Percentiles rank a stretch among this genome's conserved stretches.
These are phyloP conservation scores for Syncephalis plumigaleata DNA, from an alignment of 371 early-diverging fungal genomes.

Conservation along the genomic window DNA sequence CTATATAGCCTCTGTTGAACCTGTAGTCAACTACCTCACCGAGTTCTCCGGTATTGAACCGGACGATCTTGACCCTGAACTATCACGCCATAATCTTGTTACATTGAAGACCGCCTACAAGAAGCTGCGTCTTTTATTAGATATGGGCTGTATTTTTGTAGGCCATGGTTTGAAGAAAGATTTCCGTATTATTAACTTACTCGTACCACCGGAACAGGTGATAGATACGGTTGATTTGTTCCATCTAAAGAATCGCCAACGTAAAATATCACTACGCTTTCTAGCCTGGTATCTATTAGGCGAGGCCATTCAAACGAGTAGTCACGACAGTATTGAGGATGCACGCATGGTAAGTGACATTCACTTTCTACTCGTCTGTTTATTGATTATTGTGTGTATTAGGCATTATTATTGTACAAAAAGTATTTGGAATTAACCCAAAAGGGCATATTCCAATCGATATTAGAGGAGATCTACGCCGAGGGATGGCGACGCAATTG, in stretches of 20 bases:
- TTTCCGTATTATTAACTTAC: slow-evolving; percentile 81
- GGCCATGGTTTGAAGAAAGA: slow-evolving; percentile 91
- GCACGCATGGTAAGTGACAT: slow-evolving; percentile 45
- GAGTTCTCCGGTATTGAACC: slow-evolving; percentile 83
- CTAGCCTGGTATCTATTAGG: slow-evolving; percentile 82
- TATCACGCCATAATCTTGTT: slow-evolving; percentile 59
- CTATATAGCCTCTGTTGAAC: slow-evolving; percentile 68
- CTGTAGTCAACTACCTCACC: slow-evolving; percentile 78
- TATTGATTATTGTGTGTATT: not conserved
- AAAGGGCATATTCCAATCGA: slow-evolving; percentile 44
- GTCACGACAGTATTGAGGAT: slow-evolving; percentile 90
- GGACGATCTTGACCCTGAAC: slow-evolving; percentile 58
- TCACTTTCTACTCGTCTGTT: not conserved
- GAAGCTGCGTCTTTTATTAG: slow-evolving; percentile 70
- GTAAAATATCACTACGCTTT: slow-evolving; percentile 76
- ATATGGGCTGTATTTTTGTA: slow-evolving; percentile 76
- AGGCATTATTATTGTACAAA: slow-evolving; percentile 68
- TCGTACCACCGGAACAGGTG: slow-evolving; percentile 69
- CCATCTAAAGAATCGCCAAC: slow-evolving; percentile 56
- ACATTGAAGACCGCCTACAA: slow-evolving; percentile 78
- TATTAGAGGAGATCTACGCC: slow-evolving; percentile 66
- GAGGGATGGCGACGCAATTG: slow-evolving; percentile 52
- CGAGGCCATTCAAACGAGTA: slow-evolving; percentile 65
- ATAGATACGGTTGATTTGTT: slow-evolving; percentile 86
- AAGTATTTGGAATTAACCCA: slow-evolving; percentile 46